Base-by-base conservation (phyloP, 73 alveolate species). In the Halteria grandinella region DNA sequence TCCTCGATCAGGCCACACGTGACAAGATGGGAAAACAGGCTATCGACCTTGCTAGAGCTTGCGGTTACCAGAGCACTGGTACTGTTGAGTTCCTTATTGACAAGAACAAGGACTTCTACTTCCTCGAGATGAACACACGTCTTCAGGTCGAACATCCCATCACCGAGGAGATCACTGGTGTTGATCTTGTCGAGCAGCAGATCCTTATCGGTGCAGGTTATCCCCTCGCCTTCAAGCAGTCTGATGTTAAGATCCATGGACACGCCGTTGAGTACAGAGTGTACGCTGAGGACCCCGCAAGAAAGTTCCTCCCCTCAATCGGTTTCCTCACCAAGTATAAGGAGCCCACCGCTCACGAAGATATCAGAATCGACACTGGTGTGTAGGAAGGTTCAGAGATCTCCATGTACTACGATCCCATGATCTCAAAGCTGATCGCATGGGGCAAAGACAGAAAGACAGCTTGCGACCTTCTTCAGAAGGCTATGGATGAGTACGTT, bases 101-200 rank as follows among this genome's bases (percentile, higher is more conserved):
- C 44, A 72, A 88, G 45, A 27, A 83, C 60, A 50, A 73, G 66
- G 89, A 80, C 75, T 88, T 76, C 83, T 88, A 76, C 73, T 88
- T 88, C 82, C 83, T 88, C 17, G 95, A 88, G 64, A 53, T 88
- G 88, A 88, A 88, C 50, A 88, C 95, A 32, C 55, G 95, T 25
- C 89, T 88, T 24, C 93, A 86, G 59, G 95, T 88, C 36, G 95
- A 88, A 63, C 95, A 88, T 58, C 95, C 95, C 0, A 88, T 88
- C 66, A 88, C 95, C 29, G 95, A 88, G 69, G 91, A 69, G 81
- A 76, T 88, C 53, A 83, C 95, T 12, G 89, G 95, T n/a, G 79
- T 88, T 36, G 90, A 88, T 63, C 71, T 88, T 53, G 93, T 88
- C 23, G 95, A 88, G 41, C 69, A 88, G 32, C 82, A 82, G 88